Base-by-base conservation (phyloP, 208 protist species). In the Leishmania turanica region DNA sequence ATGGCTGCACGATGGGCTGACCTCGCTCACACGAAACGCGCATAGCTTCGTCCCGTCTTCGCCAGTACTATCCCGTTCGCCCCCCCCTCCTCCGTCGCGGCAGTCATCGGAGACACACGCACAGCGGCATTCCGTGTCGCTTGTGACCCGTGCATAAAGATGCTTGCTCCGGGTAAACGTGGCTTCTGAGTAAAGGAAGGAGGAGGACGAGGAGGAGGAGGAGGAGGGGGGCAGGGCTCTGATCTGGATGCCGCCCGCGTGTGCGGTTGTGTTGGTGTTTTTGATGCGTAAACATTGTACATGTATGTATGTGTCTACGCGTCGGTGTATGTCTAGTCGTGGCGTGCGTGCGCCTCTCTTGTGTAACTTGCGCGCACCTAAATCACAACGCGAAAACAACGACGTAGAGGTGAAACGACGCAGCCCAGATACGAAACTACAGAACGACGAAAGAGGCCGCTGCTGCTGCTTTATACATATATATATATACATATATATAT, bases 321-420 rank as follows among this genome's bases (percentile, higher is more conserved):
- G 40, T 71, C 31, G 3, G 66, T 71, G 66, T 24, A 31, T 75
- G 71, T 83, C 51, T 5, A 54, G 51, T 19, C 51, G 51, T 54
- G 51, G 68, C 54, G 60, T 75, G 42, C 53, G 79, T 77, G 45
- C 73, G 51, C 65, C 6, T 77, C 6, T 69, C 15, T 79, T 79
- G 76, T 62, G 54, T 66, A 66, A 66, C 60, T 1, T 17, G 3
- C 3, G n/a, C 15, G 24, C 60, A 40, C 60, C 13, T 66, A 66
- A 66, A 5, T 31, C 60, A 37, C 15, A 66, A 31, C 0, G 3
- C 27, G 24, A 31, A 62, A 66, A 31, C 7, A 8, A 62, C 27
- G 24, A 2, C n/a, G 60, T 37, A 6, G 21, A 1, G 9, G 13
- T n/a, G 60, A 40, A 65, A 37, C 0, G 21, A 54, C 17, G 51